Conservation (phyloP, 139 green algal genomes). For the Chlorella sp. region DNA sequence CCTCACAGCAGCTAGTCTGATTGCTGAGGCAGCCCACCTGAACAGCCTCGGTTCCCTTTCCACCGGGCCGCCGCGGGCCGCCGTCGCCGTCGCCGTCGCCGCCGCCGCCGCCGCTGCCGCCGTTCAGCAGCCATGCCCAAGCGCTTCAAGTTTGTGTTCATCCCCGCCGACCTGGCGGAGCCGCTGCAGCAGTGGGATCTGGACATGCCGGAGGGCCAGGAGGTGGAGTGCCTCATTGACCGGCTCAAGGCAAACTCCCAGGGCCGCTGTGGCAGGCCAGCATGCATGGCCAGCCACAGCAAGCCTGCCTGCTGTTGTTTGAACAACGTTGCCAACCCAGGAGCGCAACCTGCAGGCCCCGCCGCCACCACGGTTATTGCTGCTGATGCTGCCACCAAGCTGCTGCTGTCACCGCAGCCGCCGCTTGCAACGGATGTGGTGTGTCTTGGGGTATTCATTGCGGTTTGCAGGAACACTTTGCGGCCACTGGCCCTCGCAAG, state of each 20-base stretch:
- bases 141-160: constrained; percentile 69
- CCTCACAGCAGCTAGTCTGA: too few relatives aligned
- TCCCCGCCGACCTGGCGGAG: constrained; percentile 68
- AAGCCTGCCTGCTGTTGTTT: too few relatives aligned
- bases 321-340: too few relatives aligned
- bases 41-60: neutral
- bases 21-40: neutral
- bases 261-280: too few relatives aligned
- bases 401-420: neutral
- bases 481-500: constrained; percentile 5
- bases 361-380: too few relatives aligned
- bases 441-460: too few relatives aligned
- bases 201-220: constrained; percentile 45
- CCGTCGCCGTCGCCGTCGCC: too few relatives aligned
- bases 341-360: too few relatives aligned
- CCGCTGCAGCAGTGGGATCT: constrained; percentile 57
- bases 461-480: constrained; percentile 53
- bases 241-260: constrained; percentile 52
- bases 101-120: too few relatives aligned
- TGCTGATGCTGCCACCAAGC: too few relatives aligned
- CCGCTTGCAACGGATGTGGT: neutral
- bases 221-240: constrained; percentile 77
- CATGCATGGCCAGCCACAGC: too few relatives aligned
- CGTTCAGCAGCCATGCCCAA: neutral
- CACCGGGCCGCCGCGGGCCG: neutral